phyloP scores from a whole-genome alignment of 2,329 filamentous ascomycete species.

The Massarina eburnea region DNA sequence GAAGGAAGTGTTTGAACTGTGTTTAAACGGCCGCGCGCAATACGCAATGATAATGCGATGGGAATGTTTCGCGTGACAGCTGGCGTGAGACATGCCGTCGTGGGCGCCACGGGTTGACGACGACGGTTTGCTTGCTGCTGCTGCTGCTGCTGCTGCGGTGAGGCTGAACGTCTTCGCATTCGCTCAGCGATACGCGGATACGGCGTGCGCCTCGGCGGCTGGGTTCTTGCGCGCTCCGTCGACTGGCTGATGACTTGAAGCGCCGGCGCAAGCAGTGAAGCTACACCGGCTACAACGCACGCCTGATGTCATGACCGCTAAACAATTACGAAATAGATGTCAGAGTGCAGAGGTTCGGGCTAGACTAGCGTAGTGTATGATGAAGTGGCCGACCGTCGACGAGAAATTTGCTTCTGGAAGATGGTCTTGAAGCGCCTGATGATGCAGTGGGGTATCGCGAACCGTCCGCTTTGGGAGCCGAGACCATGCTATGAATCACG shows the following conservation, averaged over 20 bases:
- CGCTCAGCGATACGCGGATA: background rate
- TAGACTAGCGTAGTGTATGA: too few species aligned
- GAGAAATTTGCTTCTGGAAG: background rate
- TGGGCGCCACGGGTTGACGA: background rate
- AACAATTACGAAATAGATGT: background rate
- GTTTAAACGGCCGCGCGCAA: conserved; percentile 9
- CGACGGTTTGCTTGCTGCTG: background rate
- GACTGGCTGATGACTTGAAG: background rate
- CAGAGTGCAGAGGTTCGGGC: background rate
- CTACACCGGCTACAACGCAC: background rate
- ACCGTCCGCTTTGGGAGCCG: background rate
- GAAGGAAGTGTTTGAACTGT: conserved; percentile 6
- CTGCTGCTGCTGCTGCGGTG: background rate
- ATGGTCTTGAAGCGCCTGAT: background rate
- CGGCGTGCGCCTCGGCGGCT: background rate
- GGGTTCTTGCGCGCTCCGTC: background rate
- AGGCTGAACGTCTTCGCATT: background rate
- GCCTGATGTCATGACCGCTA: conserved; percentile 1
- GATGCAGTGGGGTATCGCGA: background rate
- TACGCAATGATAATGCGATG: background rate
- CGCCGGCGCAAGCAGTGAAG: background rate
- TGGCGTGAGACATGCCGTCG: background rate
- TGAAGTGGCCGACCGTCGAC: too few species aligned
- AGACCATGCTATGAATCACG: background rate
- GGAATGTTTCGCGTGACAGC: conserved; percentile 17